These are phyloP conservation scores for Phaseolus coccineus DNA, from an alignment of 331 rosid genomes.

Conservation along the genomic window DNA sequence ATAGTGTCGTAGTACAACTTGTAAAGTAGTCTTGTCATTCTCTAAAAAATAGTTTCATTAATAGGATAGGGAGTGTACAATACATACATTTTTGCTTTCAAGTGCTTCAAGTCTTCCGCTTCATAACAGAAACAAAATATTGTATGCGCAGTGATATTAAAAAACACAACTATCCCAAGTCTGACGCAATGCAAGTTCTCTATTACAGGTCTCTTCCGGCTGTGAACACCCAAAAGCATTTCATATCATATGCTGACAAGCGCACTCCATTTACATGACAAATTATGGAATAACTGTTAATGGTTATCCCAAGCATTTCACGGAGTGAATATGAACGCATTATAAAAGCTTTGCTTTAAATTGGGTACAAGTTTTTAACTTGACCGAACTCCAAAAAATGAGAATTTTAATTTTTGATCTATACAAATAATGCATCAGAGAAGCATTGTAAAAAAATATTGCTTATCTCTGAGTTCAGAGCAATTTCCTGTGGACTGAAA, in stretches of 20 bases:
- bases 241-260: neutral
- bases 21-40: slow-evolving; percentile 23
- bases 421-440: slow-evolving; percentile 63
- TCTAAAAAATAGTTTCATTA: neutral
- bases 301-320: neutral
- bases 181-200: neutral
- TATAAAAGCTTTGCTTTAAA: slow-evolving; percentile 34
- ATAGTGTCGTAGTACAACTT: slow-evolving; percentile 52
- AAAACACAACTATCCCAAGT: neutral
- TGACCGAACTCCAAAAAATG: slow-evolving; percentile 35
- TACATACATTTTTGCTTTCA: neutral
- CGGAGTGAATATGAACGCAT: slow-evolving; percentile 29
- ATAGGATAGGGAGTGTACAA: neutral
- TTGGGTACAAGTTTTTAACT: slow-evolving; percentile 35
- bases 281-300: neutral
- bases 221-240: neutral
- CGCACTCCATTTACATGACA: neutral
- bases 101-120: neutral
- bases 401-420: slow-evolving; percentile 36
- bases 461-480: slow-evolving; percentile 59
- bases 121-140: neutral
- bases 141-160: neutral
- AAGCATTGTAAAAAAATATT: slow-evolving; percentile 60
- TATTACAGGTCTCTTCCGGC: neutral
- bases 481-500: slow-evolving; percentile 39